Evolutionary conservation across 73 alveolate genomes (phyloP).

Genomic region (Breviolum minutum): DNA sequence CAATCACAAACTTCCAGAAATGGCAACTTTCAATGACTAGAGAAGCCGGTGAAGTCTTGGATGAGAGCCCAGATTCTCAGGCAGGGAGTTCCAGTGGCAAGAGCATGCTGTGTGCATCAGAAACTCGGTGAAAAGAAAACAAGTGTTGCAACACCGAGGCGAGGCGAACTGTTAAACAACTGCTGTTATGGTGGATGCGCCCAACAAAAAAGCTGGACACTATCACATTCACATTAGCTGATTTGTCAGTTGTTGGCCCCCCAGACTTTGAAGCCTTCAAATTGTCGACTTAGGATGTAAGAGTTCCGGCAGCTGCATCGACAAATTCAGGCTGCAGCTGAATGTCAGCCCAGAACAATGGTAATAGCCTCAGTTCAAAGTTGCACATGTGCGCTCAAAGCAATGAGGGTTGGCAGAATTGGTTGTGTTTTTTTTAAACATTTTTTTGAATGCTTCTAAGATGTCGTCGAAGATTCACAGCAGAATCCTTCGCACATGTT

Average conservation of each 20-base stretch:
- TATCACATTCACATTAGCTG: not conserved
- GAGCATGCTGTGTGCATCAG: conserved; percentile 85
- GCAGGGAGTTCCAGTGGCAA: conserved; percentile 48
- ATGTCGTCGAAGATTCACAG: too few species aligned
- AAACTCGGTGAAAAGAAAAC: not conserved
- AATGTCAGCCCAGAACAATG: not conserved
- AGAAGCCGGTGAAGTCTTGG: too few species aligned
- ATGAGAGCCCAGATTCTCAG: not conserved
- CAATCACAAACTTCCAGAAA: not conserved
- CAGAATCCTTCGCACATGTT: too few species aligned
- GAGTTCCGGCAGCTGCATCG: conserved; percentile 10
- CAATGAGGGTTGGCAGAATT: too few species aligned
- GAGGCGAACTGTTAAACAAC: not conserved
- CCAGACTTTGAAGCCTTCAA: not conserved
- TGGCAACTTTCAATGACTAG: not conserved
- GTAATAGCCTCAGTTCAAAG: not conserved
- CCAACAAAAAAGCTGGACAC: too few species aligned
- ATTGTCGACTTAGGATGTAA: not conserved
- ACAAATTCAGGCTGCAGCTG: not conserved
- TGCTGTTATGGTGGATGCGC: not conserved
- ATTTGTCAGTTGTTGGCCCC: too few species aligned
- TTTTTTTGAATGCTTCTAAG: too few species aligned
- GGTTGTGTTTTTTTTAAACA: too few species aligned
- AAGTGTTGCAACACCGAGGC: not conserved
- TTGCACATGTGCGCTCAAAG: too few species aligned